A percentile compares a stretch with the other conserved stretches of the same genome.
Evolutionary conservation across 805 yeast genomes (phyloP).

Genomic region (Lachancea waltii): DNA sequence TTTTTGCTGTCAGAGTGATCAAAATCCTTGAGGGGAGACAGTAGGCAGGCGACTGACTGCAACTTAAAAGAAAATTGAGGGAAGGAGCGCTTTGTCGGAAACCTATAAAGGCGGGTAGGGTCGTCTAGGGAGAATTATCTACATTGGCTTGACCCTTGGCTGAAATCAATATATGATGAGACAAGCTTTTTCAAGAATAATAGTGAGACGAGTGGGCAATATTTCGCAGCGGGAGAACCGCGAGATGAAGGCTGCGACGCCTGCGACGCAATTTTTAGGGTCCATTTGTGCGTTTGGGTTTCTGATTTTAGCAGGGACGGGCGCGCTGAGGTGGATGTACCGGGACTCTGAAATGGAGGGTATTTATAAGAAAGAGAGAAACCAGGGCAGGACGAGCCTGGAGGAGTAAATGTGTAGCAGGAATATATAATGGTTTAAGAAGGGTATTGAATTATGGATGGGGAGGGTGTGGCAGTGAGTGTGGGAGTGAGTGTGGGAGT

Average conservation of each 20-base stretch:
- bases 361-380: conserved; percentile 9
- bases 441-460: no score
- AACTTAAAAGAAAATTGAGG: no score
- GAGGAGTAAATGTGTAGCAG: not conserved
- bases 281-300: conserved; percentile 2
- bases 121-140: no score
- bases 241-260: conserved; percentile 1
- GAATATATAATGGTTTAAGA: no score
- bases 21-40: no score
- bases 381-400: conserved; percentile 5
- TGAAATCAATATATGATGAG: not conserved
- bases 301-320: conserved; percentile 10
- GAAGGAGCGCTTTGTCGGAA: no score
- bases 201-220: conserved; percentile 1
- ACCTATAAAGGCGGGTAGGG: no score
- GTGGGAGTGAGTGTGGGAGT: no score
- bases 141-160: not conserved
- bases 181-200: not conserved
- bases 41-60: no score
- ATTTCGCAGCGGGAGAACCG: conserved; percentile 3
- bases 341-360: conserved; percentile 9
- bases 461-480: no score
- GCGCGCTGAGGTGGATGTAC: conserved; percentile 6
- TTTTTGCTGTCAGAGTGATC: no score
- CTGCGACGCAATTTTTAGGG: conserved; percentile 17